Base-by-base conservation (phyloP, 2,329 filamentous ascomycete species). In the Trichoderma sp. region DNA sequence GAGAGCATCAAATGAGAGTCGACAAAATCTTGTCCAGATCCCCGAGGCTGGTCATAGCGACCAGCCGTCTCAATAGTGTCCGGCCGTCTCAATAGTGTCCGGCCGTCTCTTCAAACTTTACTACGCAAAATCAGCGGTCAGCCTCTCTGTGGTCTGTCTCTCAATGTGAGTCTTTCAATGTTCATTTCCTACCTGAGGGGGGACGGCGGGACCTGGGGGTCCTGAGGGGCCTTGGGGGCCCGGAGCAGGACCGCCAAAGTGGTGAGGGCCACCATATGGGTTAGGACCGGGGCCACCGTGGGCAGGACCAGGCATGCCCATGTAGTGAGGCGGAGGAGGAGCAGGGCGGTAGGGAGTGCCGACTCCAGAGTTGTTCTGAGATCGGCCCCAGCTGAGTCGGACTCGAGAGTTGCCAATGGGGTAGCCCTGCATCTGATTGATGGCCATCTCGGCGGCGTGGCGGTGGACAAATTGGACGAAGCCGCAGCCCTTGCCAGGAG, bases 381-480 rank as follows among this genome's bases (percentile, higher is more conserved):
- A 97, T 78, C 97, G 94, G 78, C 97, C 97, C 97, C 97, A 99
- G 84, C 95, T 98, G 79, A 99, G 91, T 81, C 97, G 95, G 76
- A 99, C 97, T 79, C 97, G 95, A 64, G 96, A 98, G 89, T 99
- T 99, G 74, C 97, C 97, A 82, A 99, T 99, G 29, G 97, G 97
- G 84, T 99, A 99, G 77, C 97, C 97, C 87, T 99, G 97, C 97
- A 99, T 99, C 87, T 99, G 97, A 88, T 99, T 99, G 90, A 99
- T 99, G 80, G 97, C 97, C 97, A 99, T 99, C 88, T 99, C 97
- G 16, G 97, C 97, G 71, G 97, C 97, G 82, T 99, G 97, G 79
- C 97, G 95, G 88, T 99, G 97, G 75, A 99, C 97, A 81, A 99
- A 99, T 86, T 99, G 97, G 76, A 99, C 97, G 83, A 99, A 99